Conservation (phyloP, 2,329 filamentous ascomycete species). For the Stagonosporopsis tanaceti region DNA sequence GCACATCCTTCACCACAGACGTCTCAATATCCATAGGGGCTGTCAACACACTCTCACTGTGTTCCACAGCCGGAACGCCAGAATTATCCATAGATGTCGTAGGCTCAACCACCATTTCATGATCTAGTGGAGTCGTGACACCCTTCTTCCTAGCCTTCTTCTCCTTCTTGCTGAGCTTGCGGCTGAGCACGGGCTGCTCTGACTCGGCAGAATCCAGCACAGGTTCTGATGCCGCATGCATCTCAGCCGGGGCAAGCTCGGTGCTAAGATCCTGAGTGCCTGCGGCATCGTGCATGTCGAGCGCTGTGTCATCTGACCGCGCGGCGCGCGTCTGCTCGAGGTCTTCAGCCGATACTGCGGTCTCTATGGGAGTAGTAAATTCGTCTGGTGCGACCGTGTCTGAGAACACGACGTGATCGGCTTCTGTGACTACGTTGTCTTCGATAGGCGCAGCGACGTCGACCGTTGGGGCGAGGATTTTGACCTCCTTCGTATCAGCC, state of each 20-base stretch:
- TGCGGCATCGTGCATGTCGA: background rate
- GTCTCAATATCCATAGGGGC: background rate
- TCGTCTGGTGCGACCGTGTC: background rate
- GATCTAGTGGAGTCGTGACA: conserved; percentile 10
- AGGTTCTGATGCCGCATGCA: background rate
- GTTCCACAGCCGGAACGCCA: background rate
- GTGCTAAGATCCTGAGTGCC: background rate
- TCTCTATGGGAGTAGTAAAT: background rate
- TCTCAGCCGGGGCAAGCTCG: conserved; percentile 1
- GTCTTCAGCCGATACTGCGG: background rate
- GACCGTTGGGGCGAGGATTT: conserved; percentile 4
- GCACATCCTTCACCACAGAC: background rate
- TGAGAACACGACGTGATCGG: background rate
- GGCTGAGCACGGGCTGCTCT: conserved; percentile 31
- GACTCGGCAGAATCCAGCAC: conserved; percentile 6
- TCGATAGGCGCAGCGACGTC: background rate
- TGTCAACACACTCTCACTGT: background rate
- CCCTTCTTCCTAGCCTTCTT: conserved; percentile 40
- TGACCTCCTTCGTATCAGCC: background rate
- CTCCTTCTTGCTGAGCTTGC: conserved; percentile 47
- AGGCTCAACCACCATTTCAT: conserved; percentile 6
- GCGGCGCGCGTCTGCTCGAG: background rate
- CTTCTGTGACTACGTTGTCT: background rate
- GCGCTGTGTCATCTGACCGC: background rate
- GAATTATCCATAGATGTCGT: background rate